These are phyloP conservation scores for Eleusine coracana DNA, from an alignment of 176 grass and related monocot species.

Conservation along the genomic window DNA sequence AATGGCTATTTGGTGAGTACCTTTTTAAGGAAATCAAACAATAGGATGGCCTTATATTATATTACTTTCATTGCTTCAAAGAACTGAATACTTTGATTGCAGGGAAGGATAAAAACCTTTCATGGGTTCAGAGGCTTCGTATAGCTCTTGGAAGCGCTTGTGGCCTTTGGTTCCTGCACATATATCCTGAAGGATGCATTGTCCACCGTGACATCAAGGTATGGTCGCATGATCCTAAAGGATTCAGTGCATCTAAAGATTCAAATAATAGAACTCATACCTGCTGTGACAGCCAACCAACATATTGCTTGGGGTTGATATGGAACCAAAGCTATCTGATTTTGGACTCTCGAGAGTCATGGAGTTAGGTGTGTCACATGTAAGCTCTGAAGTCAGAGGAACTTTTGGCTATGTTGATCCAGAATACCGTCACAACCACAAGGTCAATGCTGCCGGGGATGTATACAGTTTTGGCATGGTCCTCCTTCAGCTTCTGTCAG, in stretches of 20 bases:
- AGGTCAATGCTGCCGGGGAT: constrained; percentile 67
- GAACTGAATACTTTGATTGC: constrained; percentile 26
- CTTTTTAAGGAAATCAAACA: background rate
- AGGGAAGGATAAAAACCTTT: constrained; percentile 69
- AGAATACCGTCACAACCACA: constrained; percentile 75
- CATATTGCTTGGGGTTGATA: constrained; percentile 67
- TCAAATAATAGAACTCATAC: constrained; percentile 7
- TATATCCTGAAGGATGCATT: constrained; percentile 71
- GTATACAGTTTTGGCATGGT: constrained; percentile 81
- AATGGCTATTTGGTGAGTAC: constrained; percentile 73
- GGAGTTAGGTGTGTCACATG: constrained; percentile 50
- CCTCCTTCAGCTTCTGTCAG: constrained; percentile 68
- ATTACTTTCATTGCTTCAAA: background rate
- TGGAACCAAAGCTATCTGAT: constrained; percentile 69
- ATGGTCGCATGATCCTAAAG: constrained; percentile 29
- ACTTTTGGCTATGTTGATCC: constrained; percentile 80
- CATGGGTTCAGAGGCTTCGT: constrained; percentile 66
- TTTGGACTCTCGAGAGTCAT: constrained; percentile 67
- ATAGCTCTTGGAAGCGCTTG: constrained; percentile 66
- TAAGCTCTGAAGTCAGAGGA: constrained; percentile 78
- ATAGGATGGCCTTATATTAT: background rate
- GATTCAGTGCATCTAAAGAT: constrained; percentile 14
- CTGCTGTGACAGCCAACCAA: constrained; percentile 59
- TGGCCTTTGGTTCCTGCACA: constrained; percentile 80
- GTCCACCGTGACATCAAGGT: constrained; percentile 82